Conservation (phyloP, 345 rosid genomes). For the Syzygium oleosum region DNA sequence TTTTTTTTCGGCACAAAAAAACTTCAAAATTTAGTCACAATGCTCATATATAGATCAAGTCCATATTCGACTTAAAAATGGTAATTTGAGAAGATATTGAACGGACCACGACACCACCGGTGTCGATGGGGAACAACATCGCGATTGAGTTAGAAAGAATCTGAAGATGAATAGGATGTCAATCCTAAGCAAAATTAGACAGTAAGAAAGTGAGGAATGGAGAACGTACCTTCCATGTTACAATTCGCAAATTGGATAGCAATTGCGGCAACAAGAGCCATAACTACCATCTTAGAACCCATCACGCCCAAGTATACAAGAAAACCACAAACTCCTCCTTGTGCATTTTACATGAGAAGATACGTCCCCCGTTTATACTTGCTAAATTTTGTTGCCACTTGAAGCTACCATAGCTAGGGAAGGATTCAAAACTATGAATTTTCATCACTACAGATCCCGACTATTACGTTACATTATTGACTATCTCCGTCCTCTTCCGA, state of each 20-base stretch:
- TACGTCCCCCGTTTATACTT: not conserved
- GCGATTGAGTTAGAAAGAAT: not conserved
- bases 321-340: not conserved
- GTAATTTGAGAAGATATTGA: not conserved
- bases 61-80: not conserved
- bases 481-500: not conserved
- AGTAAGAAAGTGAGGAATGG: too few relatives aligned
- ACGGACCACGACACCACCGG: not conserved
- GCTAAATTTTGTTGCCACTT: not conserved
- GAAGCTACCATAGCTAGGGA: not conserved
- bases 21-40: not conserved
- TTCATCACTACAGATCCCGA: not conserved
- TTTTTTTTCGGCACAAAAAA: not conserved
- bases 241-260: not conserved
- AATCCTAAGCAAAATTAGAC: not conserved
- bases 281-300: not conserved
- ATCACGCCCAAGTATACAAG: not conserved
- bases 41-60: not conserved
- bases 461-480: not conserved
- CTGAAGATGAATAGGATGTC: not conserved
- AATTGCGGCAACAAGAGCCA: not conserved
- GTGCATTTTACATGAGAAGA: not conserved
- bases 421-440: not conserved
- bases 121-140: fast-evolving
- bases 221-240: not conserved